A percentile compares a stretch with the other conserved stretches of the same genome.
phyloP scores from a whole-genome alignment of 2,329 filamentous ascomycete species.

The Arthrobotrys megalospora region DNA sequence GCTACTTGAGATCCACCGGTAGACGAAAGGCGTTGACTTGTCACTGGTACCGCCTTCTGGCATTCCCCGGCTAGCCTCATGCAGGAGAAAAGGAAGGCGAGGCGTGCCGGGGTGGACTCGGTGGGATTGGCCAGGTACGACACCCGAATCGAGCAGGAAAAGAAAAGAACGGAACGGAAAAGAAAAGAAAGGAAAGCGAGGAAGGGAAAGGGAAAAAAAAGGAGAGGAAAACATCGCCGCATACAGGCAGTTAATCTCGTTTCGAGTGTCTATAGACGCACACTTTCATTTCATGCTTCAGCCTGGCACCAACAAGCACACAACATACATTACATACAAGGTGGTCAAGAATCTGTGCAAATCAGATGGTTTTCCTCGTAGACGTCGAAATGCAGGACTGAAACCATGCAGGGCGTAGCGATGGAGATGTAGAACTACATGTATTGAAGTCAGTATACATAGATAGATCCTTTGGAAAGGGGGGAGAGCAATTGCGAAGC shows the following conservation, averaged over 20 bases:
- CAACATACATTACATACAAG: too few species aligned
- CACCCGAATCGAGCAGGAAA: constrained; percentile 44
- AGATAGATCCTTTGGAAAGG: too few species aligned
- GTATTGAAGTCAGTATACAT: too few species aligned
- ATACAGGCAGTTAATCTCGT: constrained; percentile 39
- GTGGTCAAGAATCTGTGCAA: too few species aligned
- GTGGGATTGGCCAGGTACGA: constrained; percentile 59
- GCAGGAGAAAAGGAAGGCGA: constrained; percentile 61
- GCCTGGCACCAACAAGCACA: too few species aligned
- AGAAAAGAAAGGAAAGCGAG: background rate
- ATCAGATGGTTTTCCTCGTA: too few species aligned
- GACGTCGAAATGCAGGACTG: too few species aligned
- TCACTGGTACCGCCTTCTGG: constrained; percentile 9
- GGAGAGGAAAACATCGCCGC: constrained; percentile 19
- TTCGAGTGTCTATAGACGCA: constrained; percentile 37
- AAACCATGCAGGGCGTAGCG: too few species aligned
- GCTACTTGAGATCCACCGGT: background rate
- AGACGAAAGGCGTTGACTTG: background rate
- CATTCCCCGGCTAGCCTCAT: constrained; percentile 31
- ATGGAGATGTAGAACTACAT: too few species aligned
- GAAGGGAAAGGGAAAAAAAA: constrained; percentile 3
- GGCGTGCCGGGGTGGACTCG: constrained; percentile 46
- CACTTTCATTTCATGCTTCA: too few species aligned
- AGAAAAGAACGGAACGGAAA: constrained; percentile 28
- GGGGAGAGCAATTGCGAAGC: too few species aligned